Base-by-base conservation (phyloP, 352 stramenopile genomes). In the Phytopythium montanum region DNA sequence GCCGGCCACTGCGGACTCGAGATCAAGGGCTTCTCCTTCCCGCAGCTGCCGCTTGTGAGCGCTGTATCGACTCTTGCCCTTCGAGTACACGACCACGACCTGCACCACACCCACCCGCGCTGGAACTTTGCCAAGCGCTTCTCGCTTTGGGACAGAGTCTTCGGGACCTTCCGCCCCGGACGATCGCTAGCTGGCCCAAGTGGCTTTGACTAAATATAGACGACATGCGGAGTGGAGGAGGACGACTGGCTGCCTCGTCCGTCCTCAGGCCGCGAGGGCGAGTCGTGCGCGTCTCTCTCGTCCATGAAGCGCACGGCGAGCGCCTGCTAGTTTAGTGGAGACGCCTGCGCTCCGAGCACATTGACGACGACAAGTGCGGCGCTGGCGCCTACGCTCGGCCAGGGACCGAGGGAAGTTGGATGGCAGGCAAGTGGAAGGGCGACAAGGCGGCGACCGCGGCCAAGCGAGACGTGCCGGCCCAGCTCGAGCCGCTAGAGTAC, bases 51-150 rank as follows among this genome's bases (percentile, higher is more conserved):
- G 44, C 71, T 92, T 13, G 45, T 94, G 14, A 75, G 87, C 50
- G 62, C 62, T 1, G 13, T 77, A 2, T 57, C 66, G 26, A 44
- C 57, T 25, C 82, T 95, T 62, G 88, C 76, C 26, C 72, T 95
- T 23, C 77, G 79, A 1, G 83, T 90, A 7, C 73, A 84, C 65
- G 88, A 95, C 62, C 88, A 96, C 59, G 88, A 96, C 54, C 57
- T 94, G 39, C 88, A 96, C 59, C 88, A 95, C 63, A 90, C 83
- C 42, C 79, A 91, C 59, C 80, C 79, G 18, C 76, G 73, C 39
- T 91, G 72, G 72, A 96, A 96, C 69, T 96, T 93, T 55, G 78
- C 88, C 38, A 96, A 96, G 72, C 79, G 88, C 1, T 96, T 96
- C 57, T 79, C 85, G 16, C 55, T 95, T 23, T 96, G 88, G 88